A percentile compares a stretch with the other conserved stretches of the same genome.
These are phyloP conservation scores for Malassezia pachydermatis DNA, from an alignment of 1,284 basidiomycete species.

Conservation along the genomic window DNA sequence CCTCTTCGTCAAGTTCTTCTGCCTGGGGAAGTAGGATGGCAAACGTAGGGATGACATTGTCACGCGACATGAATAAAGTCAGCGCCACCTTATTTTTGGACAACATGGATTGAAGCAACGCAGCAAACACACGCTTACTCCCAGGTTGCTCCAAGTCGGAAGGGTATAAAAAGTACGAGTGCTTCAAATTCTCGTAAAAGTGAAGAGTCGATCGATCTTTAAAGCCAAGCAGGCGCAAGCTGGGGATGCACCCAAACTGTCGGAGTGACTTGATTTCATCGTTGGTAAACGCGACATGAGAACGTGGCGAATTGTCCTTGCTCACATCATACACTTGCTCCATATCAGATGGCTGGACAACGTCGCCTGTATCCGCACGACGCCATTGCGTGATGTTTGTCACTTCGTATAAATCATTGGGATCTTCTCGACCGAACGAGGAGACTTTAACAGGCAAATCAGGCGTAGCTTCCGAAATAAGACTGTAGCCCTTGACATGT, in stretches of 20 bases:
- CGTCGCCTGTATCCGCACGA: constrained; percentile 51
- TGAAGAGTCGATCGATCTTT: constrained; percentile 57
- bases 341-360: not conserved
- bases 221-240: constrained; percentile 84
- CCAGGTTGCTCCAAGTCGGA: constrained; percentile 81
- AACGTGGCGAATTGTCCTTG: not conserved
- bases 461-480: constrained; percentile 23
- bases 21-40: constrained; percentile 69
- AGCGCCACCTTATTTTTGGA: constrained; percentile 73
- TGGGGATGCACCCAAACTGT: constrained; percentile 48
- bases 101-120: constrained; percentile 71
- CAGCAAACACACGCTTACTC: constrained; percentile 79
- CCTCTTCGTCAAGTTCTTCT: constrained; percentile 64
- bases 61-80: constrained; percentile 61
- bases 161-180: constrained; percentile 82
- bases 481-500: constrained; percentile 65
- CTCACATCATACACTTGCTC: not conserved
- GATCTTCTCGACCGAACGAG: constrained; percentile 25
- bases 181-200: constrained; percentile 82
- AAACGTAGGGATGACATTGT: constrained; percentile 67
- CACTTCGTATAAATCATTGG: constrained; percentile 58
- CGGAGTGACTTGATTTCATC: constrained; percentile 73
- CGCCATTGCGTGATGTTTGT: constrained; percentile 69
- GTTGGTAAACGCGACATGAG: constrained; percentile 54
- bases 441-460: constrained; percentile 38